Evolutionary conservation across 495 filamentous ascomycete species (phyloP), one percentile per base, ranked within the genome.

Genomic region (Lichina pygmaea): DNA sequence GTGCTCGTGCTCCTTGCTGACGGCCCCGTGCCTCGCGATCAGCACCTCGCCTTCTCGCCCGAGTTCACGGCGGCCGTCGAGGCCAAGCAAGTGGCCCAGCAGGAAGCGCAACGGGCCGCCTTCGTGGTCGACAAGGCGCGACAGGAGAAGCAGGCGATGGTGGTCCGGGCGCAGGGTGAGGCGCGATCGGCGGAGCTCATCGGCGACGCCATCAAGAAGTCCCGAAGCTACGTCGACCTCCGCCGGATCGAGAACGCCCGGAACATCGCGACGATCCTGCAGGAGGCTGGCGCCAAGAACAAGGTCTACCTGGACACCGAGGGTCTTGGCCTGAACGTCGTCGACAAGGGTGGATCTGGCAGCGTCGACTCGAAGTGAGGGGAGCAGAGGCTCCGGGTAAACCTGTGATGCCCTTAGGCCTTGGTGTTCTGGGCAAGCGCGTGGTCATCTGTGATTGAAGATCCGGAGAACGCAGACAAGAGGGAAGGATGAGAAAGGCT

Each of bases 161-260:
- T 97, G 53, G 89, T 97, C 53, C 81, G 84, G 60, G 89, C 89
- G 11, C 91, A 95, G 72, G 89, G 89, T 85, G 89, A 97, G 64
- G 89, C 89, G 39, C 82, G 89, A 52, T 95, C 89, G 42, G 89
- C 89, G 33, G 84, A 97, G 61, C 78, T 97, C 42, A 93, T 97
- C 53, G 89, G 89, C 60, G 89, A 97, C 39, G 89, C 89, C 34
- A 93, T 97, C 73, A 95, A 97, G 77, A 95, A 97, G 75, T 86
- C 72, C 61, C 78, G 84, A 62, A 80, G 79, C 48, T 97, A 97
- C 59, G 80, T 97, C 47, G 89, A 95, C 62, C 70, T 97, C 54
- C 78, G 86, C 59, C 82, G 85, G 68, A 91, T 97, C 56, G 89
- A 97, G 68, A 97, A 93, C 54, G 89, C 89, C 0, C 70, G 81